A percentile compares a stretch with the other conserved stretches of the same genome.
Evolutionary conservation across 1,284 basidiomycete genomes (phyloP).

Genomic region (Microbotryum scabiosae): DNA sequence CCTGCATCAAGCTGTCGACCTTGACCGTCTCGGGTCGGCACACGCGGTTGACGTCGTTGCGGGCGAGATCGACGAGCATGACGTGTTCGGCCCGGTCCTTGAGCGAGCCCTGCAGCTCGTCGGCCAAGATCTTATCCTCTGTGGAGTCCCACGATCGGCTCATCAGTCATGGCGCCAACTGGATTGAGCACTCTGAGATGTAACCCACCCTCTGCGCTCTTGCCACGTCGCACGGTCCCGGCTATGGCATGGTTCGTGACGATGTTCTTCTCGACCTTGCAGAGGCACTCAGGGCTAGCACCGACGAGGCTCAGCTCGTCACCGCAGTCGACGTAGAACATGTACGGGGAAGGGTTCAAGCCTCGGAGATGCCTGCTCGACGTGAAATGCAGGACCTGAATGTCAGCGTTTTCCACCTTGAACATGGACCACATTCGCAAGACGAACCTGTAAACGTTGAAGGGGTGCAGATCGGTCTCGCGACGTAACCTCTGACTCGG

Average conservation of each 20-base stretch:
- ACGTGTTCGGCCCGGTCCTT: constrained; percentile 98
- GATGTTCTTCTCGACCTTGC: constrained; percentile 84
- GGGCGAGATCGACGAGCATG: constrained; percentile 95
- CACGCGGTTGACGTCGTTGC: constrained; percentile 98
- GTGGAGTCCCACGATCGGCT: constrained; percentile 8
- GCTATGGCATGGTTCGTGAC: constrained; percentile 98
- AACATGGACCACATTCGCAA: no score
- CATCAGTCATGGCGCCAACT: not conserved
- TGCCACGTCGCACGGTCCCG: constrained; percentile 83
- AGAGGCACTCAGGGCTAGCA: constrained; percentile 94
- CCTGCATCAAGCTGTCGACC: constrained; percentile 86
- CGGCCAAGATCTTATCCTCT: constrained; percentile 81
- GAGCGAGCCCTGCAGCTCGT: constrained; percentile 66
- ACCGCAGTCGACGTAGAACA: constrained; percentile 90
- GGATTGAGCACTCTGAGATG: not conserved
- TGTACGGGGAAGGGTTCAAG: constrained; percentile 96
- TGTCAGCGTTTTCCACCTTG: not conserved
- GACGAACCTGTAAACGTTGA: constrained; percentile 59
- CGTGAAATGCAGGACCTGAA: not conserved
- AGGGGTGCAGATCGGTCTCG: constrained; percentile 83
- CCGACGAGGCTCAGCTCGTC: constrained; percentile 89
- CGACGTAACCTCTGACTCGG: constrained; percentile 84
- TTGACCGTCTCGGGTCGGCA: constrained; percentile 92
- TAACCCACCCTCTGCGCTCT: constrained; percentile 64
- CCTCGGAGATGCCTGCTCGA: constrained; percentile 77